phyloP scores from a whole-genome alignment of 1,284 basidiomycete genomes.

The Rhodotorula sp. region DNA sequence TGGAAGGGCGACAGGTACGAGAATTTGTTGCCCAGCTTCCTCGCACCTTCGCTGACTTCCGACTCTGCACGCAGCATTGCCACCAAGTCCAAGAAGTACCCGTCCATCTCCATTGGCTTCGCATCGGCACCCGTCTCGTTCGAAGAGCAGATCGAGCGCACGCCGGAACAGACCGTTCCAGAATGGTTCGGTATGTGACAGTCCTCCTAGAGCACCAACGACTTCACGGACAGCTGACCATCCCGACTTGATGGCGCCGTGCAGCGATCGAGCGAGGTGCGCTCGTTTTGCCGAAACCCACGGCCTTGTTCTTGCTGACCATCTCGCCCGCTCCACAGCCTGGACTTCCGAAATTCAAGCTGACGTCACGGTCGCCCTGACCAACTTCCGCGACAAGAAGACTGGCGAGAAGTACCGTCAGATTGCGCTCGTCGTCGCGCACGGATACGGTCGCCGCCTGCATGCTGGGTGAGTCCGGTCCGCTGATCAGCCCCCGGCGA shows the following conservation, averaged over 20 bases:
- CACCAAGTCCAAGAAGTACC: conserved; percentile 44
- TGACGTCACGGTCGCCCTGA: conserved; percentile 42
- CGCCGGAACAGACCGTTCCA: conserved; percentile 36
- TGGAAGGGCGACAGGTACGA: conserved; percentile 48
- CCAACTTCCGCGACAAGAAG: conserved; percentile 32
- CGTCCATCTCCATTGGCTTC: conserved; percentile 48
- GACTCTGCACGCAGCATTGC: conserved; percentile 16
- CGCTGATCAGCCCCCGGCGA: background rate
- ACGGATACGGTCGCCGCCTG: conserved; percentile 34
- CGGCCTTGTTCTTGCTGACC: background rate
- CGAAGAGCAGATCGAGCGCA: conserved; percentile 47
- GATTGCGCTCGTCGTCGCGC: conserved; percentile 44
- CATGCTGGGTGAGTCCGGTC: background rate
- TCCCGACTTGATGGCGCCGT: background rate
- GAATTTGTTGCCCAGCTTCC: background rate
- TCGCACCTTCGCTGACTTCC: no score
- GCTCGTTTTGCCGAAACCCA: background rate
- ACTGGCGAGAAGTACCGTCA: conserved; percentile 33
- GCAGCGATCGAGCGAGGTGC: conserved; percentile 36
- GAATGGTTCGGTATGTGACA: conserved; percentile 45
- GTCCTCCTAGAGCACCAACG: no score
- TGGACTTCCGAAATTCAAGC: conserved; percentile 43
- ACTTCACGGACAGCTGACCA: no score
- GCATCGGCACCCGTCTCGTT: conserved; percentile 49
- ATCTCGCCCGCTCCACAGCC: conserved; percentile 11